Conservation (phyloP, 768 basidiomycete species). For the Phanerodontia chrysosporium region DNA sequence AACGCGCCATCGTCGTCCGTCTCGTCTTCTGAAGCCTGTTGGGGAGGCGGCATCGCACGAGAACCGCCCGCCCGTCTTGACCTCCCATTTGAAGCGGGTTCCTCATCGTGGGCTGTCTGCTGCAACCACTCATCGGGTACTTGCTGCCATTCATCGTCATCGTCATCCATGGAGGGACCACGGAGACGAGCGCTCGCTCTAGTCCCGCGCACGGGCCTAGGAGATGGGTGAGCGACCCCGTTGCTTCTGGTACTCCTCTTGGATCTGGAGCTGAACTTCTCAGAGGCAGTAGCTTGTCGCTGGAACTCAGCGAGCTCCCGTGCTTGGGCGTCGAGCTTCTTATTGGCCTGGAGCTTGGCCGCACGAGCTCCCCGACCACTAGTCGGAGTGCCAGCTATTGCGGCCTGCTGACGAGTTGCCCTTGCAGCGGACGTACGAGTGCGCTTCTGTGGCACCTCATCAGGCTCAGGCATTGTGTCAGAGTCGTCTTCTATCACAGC, state of each 20-base stretch:
- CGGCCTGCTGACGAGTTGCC: constrained; percentile 5
- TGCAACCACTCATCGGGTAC: constrained; percentile 74
- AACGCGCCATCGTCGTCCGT: constrained; percentile 13
- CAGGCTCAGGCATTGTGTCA: constrained; percentile 18
- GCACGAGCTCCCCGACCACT: constrained; percentile 50
- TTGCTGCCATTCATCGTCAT: constrained; percentile 68
- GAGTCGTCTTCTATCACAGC: constrained; percentile 17
- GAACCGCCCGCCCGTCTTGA: constrained; percentile 13
- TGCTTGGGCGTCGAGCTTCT: constrained; percentile 63
- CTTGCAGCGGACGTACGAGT: constrained; percentile 7
- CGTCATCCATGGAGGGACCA: constrained; percentile 38
- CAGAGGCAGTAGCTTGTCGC: constrained; percentile 38
- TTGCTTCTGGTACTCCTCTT: constrained; percentile 15
- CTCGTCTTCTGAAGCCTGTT: constrained; percentile 14
- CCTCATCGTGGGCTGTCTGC: not conserved
- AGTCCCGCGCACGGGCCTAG: constrained; percentile 41
- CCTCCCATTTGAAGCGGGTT: constrained; percentile 11
- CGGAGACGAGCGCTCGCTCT: constrained; percentile 64
- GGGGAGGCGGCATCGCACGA: constrained; percentile 1
- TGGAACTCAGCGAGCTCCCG: constrained; percentile 63
- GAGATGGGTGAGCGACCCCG: not conserved
- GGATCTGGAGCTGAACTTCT: constrained; percentile 8
- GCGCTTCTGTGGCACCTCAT: constrained; percentile 13
- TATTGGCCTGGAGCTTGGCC: constrained; percentile 69
- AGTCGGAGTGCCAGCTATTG: constrained; percentile 16